Evolutionary conservation across 169 alveolate genomes (phyloP).

Genomic region (Plasmodium fragile): DNA sequence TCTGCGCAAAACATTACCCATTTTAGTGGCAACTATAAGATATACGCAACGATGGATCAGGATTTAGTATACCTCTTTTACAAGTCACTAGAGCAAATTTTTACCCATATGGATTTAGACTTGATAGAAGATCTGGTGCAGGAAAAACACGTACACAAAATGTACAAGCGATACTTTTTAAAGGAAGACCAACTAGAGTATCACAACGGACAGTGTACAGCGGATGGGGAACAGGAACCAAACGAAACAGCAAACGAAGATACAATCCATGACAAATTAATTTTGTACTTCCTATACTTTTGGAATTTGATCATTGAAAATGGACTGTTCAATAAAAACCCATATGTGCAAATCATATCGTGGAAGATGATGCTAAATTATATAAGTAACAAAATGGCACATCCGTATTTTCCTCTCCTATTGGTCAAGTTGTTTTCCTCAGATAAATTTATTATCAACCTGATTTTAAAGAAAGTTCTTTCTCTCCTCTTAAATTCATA

Average conservation of each 20-base stretch:
- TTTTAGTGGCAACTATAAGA: conserved; percentile 33
- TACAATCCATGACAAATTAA: conserved; percentile 6
- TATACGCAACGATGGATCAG: conserved; percentile 16
- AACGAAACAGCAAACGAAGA: not conserved
- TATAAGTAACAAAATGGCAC: conserved; percentile 41
- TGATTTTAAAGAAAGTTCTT: conserved; percentile 57
- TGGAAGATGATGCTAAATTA: conserved; percentile 43
- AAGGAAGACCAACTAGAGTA: not conserved
- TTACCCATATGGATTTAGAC: conserved; percentile 24
- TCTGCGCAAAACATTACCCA: conserved; percentile 36
- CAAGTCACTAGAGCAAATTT: conserved; percentile 52
- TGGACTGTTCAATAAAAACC: conserved; percentile 54
- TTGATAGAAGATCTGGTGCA: conserved; percentile 33
- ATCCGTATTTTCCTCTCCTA: conserved; percentile 52
- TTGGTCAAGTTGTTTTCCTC: conserved; percentile 40
- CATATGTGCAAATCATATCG: conserved; percentile 70
- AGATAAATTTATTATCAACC: conserved; percentile 49
- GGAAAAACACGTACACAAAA: conserved; percentile 23
- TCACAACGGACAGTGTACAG: not conserved
- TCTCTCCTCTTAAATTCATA: conserved; percentile 65
- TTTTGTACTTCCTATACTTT: conserved; percentile 62
- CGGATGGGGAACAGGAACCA: not conserved
- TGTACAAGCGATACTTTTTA: conserved; percentile 13
- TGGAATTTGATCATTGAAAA: conserved; percentile 57
- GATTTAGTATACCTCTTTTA: conserved; percentile 59